A percentile compares a stretch with the other conserved stretches of the same genome.
phyloP scores from a whole-genome alignment of 202 grass and related monocot species.

The Tripidium arundinaceum region DNA sequence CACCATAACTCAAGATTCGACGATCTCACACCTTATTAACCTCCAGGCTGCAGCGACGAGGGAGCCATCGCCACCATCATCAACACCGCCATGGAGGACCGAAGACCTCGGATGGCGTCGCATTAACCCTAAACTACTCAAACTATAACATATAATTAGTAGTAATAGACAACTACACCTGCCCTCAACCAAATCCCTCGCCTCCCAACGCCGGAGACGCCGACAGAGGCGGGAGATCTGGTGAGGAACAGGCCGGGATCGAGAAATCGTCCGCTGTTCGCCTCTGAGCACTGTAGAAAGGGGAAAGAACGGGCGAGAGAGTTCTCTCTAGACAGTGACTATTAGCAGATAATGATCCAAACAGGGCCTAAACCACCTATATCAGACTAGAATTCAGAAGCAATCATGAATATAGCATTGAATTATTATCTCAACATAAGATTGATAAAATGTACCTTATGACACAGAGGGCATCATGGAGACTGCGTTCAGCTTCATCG shows the following conservation, averaged over 20 bases:
- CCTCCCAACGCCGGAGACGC: neutral
- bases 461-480: conserved; percentile 92
- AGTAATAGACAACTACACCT: neutral
- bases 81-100: no score
- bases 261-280: neutral
- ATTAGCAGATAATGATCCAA: no score
- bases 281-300: neutral
- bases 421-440: neutral
- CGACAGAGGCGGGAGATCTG: neutral
- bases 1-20: no score
- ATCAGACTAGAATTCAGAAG: neutral
- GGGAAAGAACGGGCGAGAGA: neutral
- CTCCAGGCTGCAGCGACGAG: no score
- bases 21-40: no score
- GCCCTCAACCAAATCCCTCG: neutral
- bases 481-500: conserved; percentile 83
- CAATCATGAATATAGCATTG: neutral
- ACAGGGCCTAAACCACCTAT: no score
- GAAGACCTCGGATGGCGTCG: no score
- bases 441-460: conserved; percentile 55
- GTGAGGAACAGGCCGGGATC: neutral
- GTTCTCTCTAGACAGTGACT: no score
- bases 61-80: no score
- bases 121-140: no score
- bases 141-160: neutral